Evolutionary conservation across 768 basidiomycete genomes (phyloP).

Genomic region (Amanita rubescens): DNA sequence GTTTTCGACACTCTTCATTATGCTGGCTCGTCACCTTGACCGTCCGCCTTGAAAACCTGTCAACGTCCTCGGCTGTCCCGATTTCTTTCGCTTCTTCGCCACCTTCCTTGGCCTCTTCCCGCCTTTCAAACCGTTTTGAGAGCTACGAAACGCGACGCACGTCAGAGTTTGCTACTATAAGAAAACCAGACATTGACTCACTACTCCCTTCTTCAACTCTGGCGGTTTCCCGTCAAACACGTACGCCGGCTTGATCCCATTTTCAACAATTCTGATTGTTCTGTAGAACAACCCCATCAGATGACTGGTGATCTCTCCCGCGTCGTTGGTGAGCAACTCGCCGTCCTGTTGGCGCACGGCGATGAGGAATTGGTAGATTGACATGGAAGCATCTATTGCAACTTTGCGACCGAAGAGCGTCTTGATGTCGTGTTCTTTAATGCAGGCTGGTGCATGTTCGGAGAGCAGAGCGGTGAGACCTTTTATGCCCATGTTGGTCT

Average conservation of each 20-base stretch:
- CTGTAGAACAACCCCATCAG: slow-evolving; percentile 99
- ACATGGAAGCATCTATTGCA: slow-evolving; percentile 97
- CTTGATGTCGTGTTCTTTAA: slow-evolving; percentile 93
- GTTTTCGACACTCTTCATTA: slow-evolving; percentile 87
- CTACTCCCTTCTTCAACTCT: slow-evolving; percentile 93
- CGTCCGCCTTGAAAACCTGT: slow-evolving; percentile 80
- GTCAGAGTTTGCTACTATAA: not conserved
- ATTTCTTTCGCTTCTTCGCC: slow-evolving; percentile 96
- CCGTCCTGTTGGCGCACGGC: slow-evolving; percentile 96
- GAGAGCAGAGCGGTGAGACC: slow-evolving; percentile 86
- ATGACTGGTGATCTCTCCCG: slow-evolving; percentile 96
- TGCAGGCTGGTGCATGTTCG: slow-evolving; percentile 83
- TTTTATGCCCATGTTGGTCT: slow-evolving; percentile 89
- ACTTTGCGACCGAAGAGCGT: slow-evolving; percentile 97
- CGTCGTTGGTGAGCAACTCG: slow-evolving; percentile 94
- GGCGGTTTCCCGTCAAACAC: slow-evolving; percentile 99
- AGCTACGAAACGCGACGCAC: slow-evolving; percentile 43
- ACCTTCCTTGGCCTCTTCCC: slow-evolving; percentile 91
- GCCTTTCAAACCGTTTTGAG: slow-evolving; percentile 87
- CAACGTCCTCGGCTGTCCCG: slow-evolving; percentile 89
- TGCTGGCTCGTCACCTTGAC: slow-evolving; percentile 95
- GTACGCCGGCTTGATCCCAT: slow-evolving; percentile 96
- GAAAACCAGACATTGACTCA: slow-evolving; percentile 38
- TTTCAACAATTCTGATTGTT: slow-evolving; percentile 96
- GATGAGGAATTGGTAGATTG: slow-evolving; percentile 96